Evolutionary conservation across 2,329 filamentous ascomycete species (phyloP).

Genomic region (Tolypocladium amazonense): DNA sequence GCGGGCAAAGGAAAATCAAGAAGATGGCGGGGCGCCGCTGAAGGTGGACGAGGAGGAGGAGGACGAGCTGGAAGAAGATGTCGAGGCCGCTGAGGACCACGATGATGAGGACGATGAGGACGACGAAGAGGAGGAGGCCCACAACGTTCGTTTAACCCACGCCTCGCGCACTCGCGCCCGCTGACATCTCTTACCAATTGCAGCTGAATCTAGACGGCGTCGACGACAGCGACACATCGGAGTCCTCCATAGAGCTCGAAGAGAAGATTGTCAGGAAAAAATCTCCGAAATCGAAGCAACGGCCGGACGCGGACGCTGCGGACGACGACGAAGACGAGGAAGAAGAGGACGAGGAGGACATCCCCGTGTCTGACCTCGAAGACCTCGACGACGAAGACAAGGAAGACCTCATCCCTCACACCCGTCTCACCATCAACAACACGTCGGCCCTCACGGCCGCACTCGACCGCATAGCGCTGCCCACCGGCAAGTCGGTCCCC

Average conservation of each 20-base stretch:
- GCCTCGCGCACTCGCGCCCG: background rate
- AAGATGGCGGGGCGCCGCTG: slow-evolving; percentile 10
- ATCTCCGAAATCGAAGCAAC: slow-evolving; percentile 19
- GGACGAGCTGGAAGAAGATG: slow-evolving; percentile 11
- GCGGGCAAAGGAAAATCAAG: slow-evolving; percentile 10
- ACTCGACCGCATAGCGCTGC: slow-evolving; percentile 64
- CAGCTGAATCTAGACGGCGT: slow-evolving; percentile 44
- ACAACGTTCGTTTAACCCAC: background rate
- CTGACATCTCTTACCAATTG: background rate
- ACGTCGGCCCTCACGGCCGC: slow-evolving; percentile 72
- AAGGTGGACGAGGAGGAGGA: slow-evolving; percentile 1
- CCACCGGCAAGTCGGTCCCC: slow-evolving; percentile 53
- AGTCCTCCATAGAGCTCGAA: slow-evolving; percentile 70
- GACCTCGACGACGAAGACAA: slow-evolving; percentile 68
- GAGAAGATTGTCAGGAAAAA: slow-evolving; percentile 41
- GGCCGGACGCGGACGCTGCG: slow-evolving; percentile 27
- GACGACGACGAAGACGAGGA: slow-evolving; percentile 50
- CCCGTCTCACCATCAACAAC: slow-evolving; percentile 96
- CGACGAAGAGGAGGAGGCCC: slow-evolving; percentile 19
- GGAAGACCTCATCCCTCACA: slow-evolving; percentile 80
- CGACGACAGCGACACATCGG: slow-evolving; percentile 51
- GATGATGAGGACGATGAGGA: slow-evolving; percentile 19
- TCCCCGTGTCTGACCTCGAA: slow-evolving; percentile 79
- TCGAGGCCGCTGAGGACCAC: slow-evolving; percentile 26
- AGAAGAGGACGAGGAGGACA: slow-evolving; percentile 78